phyloP scores from a whole-genome alignment of 1,139 yeast species.

The Yamadazyma conglobata region DNA sequence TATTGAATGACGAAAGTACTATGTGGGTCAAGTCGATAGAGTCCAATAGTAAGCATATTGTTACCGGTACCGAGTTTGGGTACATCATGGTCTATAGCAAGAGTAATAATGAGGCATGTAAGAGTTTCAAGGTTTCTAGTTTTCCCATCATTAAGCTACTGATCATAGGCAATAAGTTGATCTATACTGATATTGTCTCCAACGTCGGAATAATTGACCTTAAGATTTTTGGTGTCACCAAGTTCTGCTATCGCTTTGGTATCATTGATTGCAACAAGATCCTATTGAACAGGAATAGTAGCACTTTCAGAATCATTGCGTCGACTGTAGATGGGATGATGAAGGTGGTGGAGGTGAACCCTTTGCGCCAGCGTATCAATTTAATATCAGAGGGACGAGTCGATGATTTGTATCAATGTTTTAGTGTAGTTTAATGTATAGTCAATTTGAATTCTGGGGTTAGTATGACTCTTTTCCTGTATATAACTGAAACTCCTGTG shows the following conservation, averaged over 20 bases:
- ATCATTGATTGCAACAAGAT: conserved; percentile 16
- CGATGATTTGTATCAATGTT: not conserved
- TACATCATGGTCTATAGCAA: conserved; percentile 22
- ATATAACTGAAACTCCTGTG: too few relatives aligned
- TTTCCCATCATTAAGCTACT: conserved; percentile 26
- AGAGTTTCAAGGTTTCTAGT: conserved; percentile 22
- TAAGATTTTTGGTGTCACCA: conserved; percentile 17
- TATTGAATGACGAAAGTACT: not conserved
- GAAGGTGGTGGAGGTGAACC: conserved; percentile 2
- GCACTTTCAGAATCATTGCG: conserved; percentile 1
- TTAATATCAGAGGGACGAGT: not conserved
- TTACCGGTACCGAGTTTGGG: conserved; percentile 38
- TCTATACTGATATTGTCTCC: conserved; percentile 32
- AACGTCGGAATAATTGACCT: conserved; percentile 29
- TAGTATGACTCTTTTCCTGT: too few relatives aligned
- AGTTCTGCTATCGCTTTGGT: conserved; percentile 26
- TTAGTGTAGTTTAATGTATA: too few relatives aligned
- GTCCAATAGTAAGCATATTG: conserved; percentile 15
- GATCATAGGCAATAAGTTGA: conserved; percentile 18
- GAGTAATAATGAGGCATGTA: conserved; percentile 16
- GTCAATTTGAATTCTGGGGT: too few relatives aligned
- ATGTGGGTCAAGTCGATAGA: conserved; percentile 12
- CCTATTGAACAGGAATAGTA: not conserved
- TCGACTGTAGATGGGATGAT: conserved; percentile 1
- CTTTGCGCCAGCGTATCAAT: not conserved